Evolutionary conservation across 2,329 filamentous ascomycete species (phyloP).

Genomic region (Sarocladium strictum): DNA sequence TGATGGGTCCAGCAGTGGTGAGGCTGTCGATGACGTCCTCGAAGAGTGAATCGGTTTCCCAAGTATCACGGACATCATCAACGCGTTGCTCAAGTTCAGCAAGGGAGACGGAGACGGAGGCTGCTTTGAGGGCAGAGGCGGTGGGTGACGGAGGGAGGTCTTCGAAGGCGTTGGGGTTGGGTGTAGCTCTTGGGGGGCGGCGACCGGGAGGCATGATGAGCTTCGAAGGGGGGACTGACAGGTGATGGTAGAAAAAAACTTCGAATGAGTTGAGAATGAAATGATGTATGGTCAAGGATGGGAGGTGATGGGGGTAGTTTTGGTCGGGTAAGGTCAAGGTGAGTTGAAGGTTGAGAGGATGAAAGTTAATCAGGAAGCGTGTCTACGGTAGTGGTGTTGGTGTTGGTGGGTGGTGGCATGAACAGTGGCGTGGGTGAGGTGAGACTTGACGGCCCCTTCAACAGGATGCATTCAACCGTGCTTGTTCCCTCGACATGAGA

Average conservation of each 20-base stretch:
- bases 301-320: neutral
- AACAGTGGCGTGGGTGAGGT: neutral
- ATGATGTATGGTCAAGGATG: neutral
- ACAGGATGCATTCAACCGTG: neutral
- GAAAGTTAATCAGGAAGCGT: neutral
- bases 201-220: conserved; percentile 1
- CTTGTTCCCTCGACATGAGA: too few relatives aligned
- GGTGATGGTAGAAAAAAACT: neutral
- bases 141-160: conserved; percentile 27
- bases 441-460: neutral
- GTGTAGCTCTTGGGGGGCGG: neutral
- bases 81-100: conserved; percentile 46
- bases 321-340: neutral
- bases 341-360: neutral
- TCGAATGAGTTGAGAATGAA: neutral
- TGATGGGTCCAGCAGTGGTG: conserved; percentile 38
- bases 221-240: neutral
- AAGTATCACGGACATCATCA: conserved; percentile 46
- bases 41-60: conserved; percentile 60
- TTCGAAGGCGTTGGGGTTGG: conserved; percentile 25
- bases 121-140: conserved; percentile 28
- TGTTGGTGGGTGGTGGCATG: neutral
- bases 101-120: conserved; percentile 28
- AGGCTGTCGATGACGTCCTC: conserved; percentile 57
- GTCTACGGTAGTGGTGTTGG: neutral